Conservation (phyloP, 306 rosid genomes). For the Lagenaria siceraria region DNA sequence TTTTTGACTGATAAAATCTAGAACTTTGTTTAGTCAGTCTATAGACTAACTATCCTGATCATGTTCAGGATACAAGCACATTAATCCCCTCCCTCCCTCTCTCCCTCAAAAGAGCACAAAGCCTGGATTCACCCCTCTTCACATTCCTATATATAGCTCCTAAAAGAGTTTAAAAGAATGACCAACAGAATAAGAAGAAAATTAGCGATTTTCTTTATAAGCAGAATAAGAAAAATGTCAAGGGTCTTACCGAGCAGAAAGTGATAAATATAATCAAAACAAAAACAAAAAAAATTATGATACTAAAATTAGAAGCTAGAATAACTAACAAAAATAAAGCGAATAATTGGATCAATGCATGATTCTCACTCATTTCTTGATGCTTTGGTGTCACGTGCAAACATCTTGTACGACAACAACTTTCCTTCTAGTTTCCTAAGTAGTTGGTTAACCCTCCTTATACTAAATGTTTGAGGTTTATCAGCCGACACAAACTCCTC, state of each 20-base stretch:
- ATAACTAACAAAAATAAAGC: neutral
- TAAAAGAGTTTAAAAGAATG: neutral
- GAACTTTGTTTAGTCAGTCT: neutral
- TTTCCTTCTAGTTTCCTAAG: conserved; percentile 70
- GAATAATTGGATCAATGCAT: conserved; percentile 7
- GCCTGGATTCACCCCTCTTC: neutral
- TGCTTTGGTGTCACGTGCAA: conserved; percentile 96
- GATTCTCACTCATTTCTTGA: conserved; percentile 80
- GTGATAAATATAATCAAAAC: neutral
- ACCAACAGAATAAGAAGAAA: neutral
- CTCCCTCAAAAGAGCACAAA: neutral
- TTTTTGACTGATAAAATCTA: neutral
- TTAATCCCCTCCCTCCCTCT: neutral
- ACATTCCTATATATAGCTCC: neutral
- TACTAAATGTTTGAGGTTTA: conserved; percentile 41
- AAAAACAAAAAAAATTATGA: neutral
- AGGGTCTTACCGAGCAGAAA: neutral
- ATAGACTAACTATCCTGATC: neutral
- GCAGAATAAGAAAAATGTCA: neutral
- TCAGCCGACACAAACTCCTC: conserved; percentile 25
- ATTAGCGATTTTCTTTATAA: neutral
- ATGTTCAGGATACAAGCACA: neutral
- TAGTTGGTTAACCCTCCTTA: conserved; percentile 56
- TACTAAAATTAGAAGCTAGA: neutral
- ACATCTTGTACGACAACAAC: conserved; percentile 78